phyloP scores from a whole-genome alignment of 2,329 filamentous ascomycete species.

The Trichoderma afroharzianum region DNA sequence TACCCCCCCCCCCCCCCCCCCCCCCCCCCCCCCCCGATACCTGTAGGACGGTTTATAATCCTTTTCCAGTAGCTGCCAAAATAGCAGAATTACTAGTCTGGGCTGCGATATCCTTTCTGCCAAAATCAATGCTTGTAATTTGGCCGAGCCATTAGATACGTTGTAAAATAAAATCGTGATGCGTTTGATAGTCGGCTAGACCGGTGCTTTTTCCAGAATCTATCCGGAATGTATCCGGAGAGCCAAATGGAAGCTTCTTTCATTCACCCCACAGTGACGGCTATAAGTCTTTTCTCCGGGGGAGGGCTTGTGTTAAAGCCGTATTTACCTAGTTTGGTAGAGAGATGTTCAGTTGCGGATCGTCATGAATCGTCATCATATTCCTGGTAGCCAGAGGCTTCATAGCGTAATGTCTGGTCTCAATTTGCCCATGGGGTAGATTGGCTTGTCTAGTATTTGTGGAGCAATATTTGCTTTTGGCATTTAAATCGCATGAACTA shows the following conservation, averaged over 20 bases:
- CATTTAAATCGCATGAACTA: not conserved
- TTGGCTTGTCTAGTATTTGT: not conserved
- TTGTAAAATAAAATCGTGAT: no score
- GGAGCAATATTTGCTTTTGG: not conserved
- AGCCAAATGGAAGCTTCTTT: not conserved
- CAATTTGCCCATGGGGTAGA: not conserved
- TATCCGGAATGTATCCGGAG: not conserved
- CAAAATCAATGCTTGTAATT: no score
- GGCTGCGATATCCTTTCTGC: no score
- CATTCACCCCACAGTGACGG: not conserved
- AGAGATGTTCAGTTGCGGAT: not conserved
- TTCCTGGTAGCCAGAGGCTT: not conserved
- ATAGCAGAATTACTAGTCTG: no score
- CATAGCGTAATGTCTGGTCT: not conserved
- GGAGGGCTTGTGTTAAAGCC: not conserved
- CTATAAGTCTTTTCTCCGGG: not conserved
- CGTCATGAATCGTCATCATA: not conserved
- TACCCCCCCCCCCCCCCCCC: no score
- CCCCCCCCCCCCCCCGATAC: no score
- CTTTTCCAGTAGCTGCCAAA: no score
- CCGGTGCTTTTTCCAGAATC: not conserved
- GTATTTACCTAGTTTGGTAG: not conserved
- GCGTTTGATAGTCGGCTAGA: no score
- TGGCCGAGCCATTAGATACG: no score
- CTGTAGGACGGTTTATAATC: no score